Percentiles rank a stretch among this genome's conserved stretches.
Evolutionary conservation across 257 asterid species (phyloP).

Genomic region (Mentha longifolia): DNA sequence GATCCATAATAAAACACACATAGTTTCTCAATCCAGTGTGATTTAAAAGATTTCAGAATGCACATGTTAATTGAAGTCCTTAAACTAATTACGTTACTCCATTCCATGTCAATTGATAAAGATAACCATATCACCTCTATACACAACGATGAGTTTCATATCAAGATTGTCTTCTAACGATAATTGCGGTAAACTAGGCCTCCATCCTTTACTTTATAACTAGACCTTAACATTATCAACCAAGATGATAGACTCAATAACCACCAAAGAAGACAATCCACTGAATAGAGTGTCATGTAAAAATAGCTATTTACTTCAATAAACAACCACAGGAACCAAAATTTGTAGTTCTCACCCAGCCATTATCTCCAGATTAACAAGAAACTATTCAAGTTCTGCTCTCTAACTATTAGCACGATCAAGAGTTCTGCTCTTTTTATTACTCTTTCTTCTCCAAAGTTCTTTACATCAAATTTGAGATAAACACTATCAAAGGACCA

Average conservation of each 20-base stretch:
- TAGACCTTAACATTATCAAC: slow-evolving; percentile 12
- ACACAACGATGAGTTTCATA: slow-evolving; percentile 18
- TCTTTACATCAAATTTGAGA: not conserved
- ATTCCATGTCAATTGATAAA: not conserved
- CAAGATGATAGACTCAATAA: slow-evolving; percentile 7
- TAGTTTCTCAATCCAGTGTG: not conserved
- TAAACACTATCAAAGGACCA: slow-evolving; percentile 10
- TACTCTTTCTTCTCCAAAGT: not conserved
- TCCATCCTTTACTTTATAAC: not conserved
- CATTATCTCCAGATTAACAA: slow-evolving; percentile 9
- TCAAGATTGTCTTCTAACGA: not conserved
- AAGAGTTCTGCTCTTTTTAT: not conserved
- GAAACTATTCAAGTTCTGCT: not conserved
- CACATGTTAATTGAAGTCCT: not conserved
- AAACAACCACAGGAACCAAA: not conserved
- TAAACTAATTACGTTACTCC: not conserved
- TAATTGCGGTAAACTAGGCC: slow-evolving; percentile 10
- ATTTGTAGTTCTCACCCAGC: not conserved
- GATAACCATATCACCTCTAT: not conserved
- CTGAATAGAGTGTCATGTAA: not conserved
- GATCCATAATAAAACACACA: not conserved
- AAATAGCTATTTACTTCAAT: not conserved
- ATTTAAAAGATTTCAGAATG: not conserved
- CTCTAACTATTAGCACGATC: not conserved
- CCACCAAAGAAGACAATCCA: not conserved